Evolutionary conservation across 2,329 filamentous ascomycete genomes (phyloP), one percentile per base, ranked within the genome.

Genomic region (Zopfia rhizophila): DNA sequence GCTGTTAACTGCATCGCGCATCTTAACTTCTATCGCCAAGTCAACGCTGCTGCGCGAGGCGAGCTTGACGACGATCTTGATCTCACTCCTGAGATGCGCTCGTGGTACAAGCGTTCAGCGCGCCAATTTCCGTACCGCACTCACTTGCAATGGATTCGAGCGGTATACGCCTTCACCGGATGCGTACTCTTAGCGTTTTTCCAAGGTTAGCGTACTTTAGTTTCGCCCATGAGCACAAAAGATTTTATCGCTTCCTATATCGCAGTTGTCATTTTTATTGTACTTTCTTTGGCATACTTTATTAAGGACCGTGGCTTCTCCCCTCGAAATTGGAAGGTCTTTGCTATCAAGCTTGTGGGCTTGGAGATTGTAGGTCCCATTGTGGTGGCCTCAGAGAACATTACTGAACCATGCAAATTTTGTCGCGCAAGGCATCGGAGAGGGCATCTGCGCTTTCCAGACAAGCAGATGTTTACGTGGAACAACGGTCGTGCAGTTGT

Each of bases 1-100:
- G 54, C 51, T 13, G 46, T 61, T 5, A 61, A 62, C 19, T 62
- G 51, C 30, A 38, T 50, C 4, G 39, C 63, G 3, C 69, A 63
- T 44, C 45, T 70, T 5, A 19, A 49, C 3, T 68, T 68, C 36
- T 65, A 53, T 31, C 39, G 42, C 22, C 24, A 40, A 22, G 25
- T 53, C 21, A 46, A 50, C 7, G 28, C 38, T 6, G 39, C 45
- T 13, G 40, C 30, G 5, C n/a, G 22, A 8, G 47, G 48, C 14
- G 14, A 38, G 12, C 19, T 49, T 13, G 48, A 51, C 21, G 48
- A 47, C 7, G 43, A 47, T 14, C 43, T 50, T 13, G 42, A 56
- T 24, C 31, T 36, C 7, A 37, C 35, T 6, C 38, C 43, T 1
- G 50, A 48, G 24, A 41, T 41, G 21, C 29, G 47, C n/a, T 23